Percentiles rank a stretch among this genome's conserved stretches.
Evolutionary conservation across 2,329 filamentous ascomycete species (phyloP).

Genomic region (Neofusicoccum umdonicola): DNA sequence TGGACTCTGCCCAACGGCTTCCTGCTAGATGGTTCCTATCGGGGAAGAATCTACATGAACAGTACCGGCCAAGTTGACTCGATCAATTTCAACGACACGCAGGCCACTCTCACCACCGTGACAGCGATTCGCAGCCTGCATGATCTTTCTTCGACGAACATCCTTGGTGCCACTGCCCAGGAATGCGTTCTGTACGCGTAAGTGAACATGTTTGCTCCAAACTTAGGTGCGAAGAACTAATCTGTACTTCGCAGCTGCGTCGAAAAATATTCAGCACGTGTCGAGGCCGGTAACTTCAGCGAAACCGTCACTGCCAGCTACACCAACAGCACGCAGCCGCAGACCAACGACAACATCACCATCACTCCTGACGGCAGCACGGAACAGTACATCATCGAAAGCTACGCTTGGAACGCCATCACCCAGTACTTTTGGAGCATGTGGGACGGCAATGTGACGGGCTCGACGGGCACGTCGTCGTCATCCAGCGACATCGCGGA

Average conservation of each 20-base stretch:
- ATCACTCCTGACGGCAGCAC: not conserved
- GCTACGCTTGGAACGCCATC: slow-evolving; percentile 5
- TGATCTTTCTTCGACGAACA: not conserved
- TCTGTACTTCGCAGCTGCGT: not conserved
- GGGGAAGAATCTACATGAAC: not conserved
- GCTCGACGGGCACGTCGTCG: not conserved
- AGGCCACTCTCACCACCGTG: not conserved
- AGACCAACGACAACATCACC: not conserved
- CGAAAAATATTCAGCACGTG: not conserved
- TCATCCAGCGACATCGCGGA: not conserved
- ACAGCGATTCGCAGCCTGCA: not conserved
- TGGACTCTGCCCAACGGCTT: not conserved
- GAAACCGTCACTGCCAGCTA: not conserved
- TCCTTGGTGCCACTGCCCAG: not conserved
- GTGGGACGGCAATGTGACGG: slow-evolving; percentile 3
- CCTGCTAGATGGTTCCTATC: not conserved
- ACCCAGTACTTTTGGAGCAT: not conserved
- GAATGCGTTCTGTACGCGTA: slow-evolving; percentile 11
- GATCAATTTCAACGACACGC: slow-evolving; percentile 2
- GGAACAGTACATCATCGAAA: not conserved
- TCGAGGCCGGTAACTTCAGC: not conserved
- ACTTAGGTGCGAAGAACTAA: not conserved
- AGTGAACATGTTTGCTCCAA: not conserved
- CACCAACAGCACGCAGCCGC: not conserved
- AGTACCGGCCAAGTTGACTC: not conserved